phyloP scores from a whole-genome alignment of 192 early-diverging fungal genomes.

The Linnemannia exigua region DNA sequence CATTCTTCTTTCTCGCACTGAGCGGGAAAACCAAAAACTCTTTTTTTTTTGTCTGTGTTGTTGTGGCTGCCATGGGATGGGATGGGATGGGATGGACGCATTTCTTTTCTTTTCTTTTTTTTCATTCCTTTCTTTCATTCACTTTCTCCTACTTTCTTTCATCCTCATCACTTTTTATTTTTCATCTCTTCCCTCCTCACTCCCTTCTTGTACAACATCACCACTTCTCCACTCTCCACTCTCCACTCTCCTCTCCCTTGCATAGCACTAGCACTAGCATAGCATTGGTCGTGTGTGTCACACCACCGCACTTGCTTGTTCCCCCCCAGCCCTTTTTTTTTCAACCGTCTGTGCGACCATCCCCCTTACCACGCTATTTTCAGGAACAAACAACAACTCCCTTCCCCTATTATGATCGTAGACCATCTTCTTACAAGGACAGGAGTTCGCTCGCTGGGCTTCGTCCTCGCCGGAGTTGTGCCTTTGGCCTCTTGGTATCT shows the following conservation, averaged over 20 bases:
- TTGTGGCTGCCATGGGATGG: no score
- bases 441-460: conserved; percentile 32
- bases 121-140: background rate
- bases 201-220: background rate
- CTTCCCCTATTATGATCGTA: conserved; percentile 20
- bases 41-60: background rate
- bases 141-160: background rate
- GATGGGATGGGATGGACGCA: background rate
- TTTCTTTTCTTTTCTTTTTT: background rate
- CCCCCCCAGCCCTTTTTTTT: background rate
- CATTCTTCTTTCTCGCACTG: background rate
- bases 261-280: background rate
- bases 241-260: background rate
- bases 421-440: conserved; percentile 40
- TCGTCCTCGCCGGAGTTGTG: conserved; percentile 24
- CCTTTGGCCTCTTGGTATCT: conserved; percentile 34
- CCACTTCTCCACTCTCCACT: background rate
- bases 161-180: background rate
- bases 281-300: background rate
- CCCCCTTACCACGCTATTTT: background rate
- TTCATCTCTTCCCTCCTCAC: background rate
- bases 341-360: conserved; percentile 18
- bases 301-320: conserved; percentile 2
- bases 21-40: background rate
- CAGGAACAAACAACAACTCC: background rate